These are phyloP conservation scores for Artomyces pyxidatus DNA, from an alignment of 768 basidiomycete species.

Conservation along the genomic window DNA sequence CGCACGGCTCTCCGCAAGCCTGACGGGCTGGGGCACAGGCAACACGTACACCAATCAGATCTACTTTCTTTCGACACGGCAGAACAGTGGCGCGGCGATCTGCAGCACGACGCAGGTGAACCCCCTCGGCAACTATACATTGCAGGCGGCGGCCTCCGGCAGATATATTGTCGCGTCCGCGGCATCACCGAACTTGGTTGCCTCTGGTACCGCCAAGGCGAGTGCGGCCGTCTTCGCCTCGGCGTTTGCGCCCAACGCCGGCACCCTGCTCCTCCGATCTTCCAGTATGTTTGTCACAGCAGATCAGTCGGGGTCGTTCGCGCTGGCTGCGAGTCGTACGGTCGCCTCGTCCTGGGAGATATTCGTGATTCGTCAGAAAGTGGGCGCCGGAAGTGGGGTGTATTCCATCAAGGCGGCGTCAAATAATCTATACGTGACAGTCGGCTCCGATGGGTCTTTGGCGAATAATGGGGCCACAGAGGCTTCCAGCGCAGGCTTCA, in stretches of 20 bases:
- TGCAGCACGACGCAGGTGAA: constrained; percentile 22
- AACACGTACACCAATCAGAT: constrained; percentile 26
- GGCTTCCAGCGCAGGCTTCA: constrained; percentile 21
- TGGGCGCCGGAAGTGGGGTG: constrained; percentile 18
- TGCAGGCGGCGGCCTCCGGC: constrained; percentile 19
- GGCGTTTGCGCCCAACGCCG: constrained; percentile 25
- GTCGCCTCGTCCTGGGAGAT: constrained; percentile 25
- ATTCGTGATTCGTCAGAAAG: constrained; percentile 23
- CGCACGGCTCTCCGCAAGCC: constrained; percentile 21
- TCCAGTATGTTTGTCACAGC: constrained; percentile 25
- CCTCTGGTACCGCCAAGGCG: constrained; percentile 16
- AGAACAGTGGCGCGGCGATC: constrained; percentile 21
- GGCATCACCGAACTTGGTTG: constrained; percentile 20
- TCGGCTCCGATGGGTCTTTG: constrained; percentile 21
- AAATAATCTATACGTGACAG: constrained; percentile 23
- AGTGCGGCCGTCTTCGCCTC: constrained; percentile 21
- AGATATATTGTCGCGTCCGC: constrained; percentile 19
- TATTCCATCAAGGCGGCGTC: constrained; percentile 26
- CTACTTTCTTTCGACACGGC: constrained; percentile 27
- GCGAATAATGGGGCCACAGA: constrained; percentile 23
- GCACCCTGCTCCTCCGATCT: constrained; percentile 21
- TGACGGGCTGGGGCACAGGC: constrained; percentile 27
- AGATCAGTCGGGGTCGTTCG: constrained; percentile 22
- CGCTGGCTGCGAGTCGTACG: constrained; percentile 22
- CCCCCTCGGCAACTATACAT: constrained; percentile 24